Evolutionary conservation across 2,329 filamentous ascomycete genomes (phyloP).

Genomic region (Calonectria crousiana): DNA sequence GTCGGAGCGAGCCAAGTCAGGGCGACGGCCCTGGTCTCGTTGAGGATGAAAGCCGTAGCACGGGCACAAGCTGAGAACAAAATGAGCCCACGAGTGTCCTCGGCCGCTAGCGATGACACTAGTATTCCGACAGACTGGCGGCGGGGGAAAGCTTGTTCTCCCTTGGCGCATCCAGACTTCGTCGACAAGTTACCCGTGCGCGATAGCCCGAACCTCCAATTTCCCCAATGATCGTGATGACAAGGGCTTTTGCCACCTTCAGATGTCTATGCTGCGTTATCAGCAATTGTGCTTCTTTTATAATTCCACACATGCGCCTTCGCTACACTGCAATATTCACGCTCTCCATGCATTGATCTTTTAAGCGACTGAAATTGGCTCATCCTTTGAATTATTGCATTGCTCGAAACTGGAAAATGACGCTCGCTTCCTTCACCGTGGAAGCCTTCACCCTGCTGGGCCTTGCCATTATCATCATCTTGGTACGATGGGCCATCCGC

Average conservation of each 20-base stretch:
- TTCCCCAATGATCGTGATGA: neutral
- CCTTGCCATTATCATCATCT: conserved; percentile 60
- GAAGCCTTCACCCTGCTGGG: conserved; percentile 55
- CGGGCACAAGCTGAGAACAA: neutral
- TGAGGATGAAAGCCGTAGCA: neutral
- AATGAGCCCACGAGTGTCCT: neutral
- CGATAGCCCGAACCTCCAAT: neutral
- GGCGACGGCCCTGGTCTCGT: neutral
- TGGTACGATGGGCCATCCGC: conserved; percentile 60
- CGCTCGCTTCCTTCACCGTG: conserved; percentile 19
- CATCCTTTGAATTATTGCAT: neutral
- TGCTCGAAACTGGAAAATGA: neutral
- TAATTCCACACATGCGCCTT: neutral
- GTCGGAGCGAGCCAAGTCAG: neutral
- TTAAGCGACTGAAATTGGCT: neutral
- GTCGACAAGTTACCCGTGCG: neutral
- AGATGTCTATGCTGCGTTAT: neutral
- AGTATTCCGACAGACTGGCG: neutral
- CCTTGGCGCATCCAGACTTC: neutral
- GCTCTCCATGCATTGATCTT: neutral
- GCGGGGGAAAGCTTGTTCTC: neutral
- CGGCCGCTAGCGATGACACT: neutral
- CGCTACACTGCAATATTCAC: neutral
- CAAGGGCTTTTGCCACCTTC: neutral
- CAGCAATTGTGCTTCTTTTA: neutral